Evolutionary conservation across 768 basidiomycete genomes (phyloP).

Genomic region (Mycena venus): DNA sequence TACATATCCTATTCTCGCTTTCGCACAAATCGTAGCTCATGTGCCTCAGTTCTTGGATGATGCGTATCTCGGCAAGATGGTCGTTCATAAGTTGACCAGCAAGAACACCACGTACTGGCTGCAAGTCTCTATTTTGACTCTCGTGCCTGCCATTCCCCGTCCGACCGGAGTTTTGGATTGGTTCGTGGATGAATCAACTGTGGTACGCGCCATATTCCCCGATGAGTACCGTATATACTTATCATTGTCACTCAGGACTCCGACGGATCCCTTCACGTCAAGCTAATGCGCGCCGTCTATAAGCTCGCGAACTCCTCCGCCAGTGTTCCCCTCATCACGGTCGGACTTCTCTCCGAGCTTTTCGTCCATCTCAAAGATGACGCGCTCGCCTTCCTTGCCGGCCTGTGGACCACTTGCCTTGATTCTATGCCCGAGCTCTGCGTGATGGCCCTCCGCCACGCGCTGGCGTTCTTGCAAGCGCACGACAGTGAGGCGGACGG

Average conservation of each 20-base stretch:
- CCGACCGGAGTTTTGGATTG: constrained; percentile 65
- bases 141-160: constrained; percentile 63
- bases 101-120: constrained; percentile 67
- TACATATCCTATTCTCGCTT: constrained; percentile 34
- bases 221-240: background rate
- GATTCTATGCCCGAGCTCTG: constrained; percentile 50
- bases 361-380: constrained; percentile 80
- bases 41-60: constrained; percentile 59
- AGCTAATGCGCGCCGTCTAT: constrained; percentile 78
- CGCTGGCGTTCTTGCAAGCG: constrained; percentile 84
- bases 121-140: constrained; percentile 68
- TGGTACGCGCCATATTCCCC: constrained; percentile 45
- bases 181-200: constrained; percentile 52
- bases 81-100: constrained; percentile 73
- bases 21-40: background rate
- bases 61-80: constrained; percentile 58
- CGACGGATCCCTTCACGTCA: constrained; percentile 60
- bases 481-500: constrained; percentile 65
- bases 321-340: constrained; percentile 62
- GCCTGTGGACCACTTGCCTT: constrained; percentile 65
- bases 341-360: constrained; percentile 69
- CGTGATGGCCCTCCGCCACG: constrained; percentile 78
- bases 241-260: background rate
- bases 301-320: constrained; percentile 70
- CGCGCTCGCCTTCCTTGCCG: constrained; percentile 84